Base-by-base conservation (phyloP, 2,329 filamentous ascomycete genomes). In the Fusarium clavum region DNA sequence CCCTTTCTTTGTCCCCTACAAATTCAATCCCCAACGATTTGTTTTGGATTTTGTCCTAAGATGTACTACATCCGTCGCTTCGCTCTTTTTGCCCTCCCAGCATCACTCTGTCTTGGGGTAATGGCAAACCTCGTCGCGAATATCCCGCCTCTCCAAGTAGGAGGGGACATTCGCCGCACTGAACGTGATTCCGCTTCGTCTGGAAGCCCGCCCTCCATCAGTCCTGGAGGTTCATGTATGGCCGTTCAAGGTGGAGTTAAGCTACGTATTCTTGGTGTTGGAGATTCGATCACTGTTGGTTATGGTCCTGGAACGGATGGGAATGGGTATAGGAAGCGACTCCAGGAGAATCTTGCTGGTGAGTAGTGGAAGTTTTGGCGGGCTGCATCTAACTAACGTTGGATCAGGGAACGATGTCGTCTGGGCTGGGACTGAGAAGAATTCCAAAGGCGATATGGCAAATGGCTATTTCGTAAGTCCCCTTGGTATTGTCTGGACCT, bases 211-310 rank as follows among this genome's bases (percentile, higher is more conserved):
- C 34, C 34, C 34, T 38, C 34, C 0, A 38, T 38, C 4, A n/a
- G 34, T n/a, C 16, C 6, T 2, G 34, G 34, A 38, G 18, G 16
- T 6, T 38, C 34, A n/a, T 38, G 34, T 4, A 18, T 11, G 24
- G 5, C 52, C 13, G 56, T 69, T 4, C 45, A 65, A 14, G 49
- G 51, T 2, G 57, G 41, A 0, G 53, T 34, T 3, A 34, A 65
- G 18, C 45, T 69, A 1, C 29, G 54, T 0, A 65, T 69, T 5
- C 65, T 65, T 2, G 47, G 56, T 1, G 65, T 58, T 0, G 67
- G 67, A 0, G 67, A 65, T 8, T 69, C 67, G 5, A 69, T 65
- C 12, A 69, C 61, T 0, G 64, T 62, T 3, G 67, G 65, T 1
- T 69, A 43, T 5, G 16, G 64, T 3, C 64, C 64, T 4, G 59